Evolutionary conservation across 306 rosid genomes (phyloP), one percentile per base, ranked within the genome.

Genomic region (Coriaria nepalensis): DNA sequence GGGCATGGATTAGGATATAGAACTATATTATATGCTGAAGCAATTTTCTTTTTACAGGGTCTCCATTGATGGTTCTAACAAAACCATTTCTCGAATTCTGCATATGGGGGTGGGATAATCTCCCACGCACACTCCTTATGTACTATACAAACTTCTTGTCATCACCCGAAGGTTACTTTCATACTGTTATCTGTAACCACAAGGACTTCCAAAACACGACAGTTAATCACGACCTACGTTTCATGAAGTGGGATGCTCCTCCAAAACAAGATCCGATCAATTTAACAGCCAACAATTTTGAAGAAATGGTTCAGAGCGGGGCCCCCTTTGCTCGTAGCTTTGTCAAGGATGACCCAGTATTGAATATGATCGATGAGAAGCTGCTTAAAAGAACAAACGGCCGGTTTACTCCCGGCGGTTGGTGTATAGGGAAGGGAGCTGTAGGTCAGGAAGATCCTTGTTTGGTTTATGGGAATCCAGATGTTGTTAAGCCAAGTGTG

Each of bases 121-220:
- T 88, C 49, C 95, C 93, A 5, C 92, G 87, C 32, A 81, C 90
- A 35, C 86, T 84, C 59, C 93, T 88, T 7, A 74, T 88, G 93
- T 88, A 81, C 61, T 81, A 78, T 56, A 79, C 97, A 8, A 88
- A 81, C 62, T 77, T 77, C 70, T 54, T 77, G 45, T 75, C 94
- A 5, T 81, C 98, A 11, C 48, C 77, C 5, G 98, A 90, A 60
- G 92, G 95, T 37, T 90, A 90, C 78, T 90, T 90, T 55, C 98
- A 90, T 36, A 79, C 94, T 0, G 86, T 81, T 51, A 68, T 72
- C 13, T 90, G 98, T 71, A 90, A 85, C 69, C 87, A 81, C 70
- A 90, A 85, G 70, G 92, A 90, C 55, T 79, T 76, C 61, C 98
- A 90, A 63, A 81, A 85, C 80, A 90, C 94, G 0, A 85, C 87